Evolutionary conservation across 495 filamentous ascomycete genomes (phyloP).

Genomic region (Penicillium dipodomyicola): DNA sequence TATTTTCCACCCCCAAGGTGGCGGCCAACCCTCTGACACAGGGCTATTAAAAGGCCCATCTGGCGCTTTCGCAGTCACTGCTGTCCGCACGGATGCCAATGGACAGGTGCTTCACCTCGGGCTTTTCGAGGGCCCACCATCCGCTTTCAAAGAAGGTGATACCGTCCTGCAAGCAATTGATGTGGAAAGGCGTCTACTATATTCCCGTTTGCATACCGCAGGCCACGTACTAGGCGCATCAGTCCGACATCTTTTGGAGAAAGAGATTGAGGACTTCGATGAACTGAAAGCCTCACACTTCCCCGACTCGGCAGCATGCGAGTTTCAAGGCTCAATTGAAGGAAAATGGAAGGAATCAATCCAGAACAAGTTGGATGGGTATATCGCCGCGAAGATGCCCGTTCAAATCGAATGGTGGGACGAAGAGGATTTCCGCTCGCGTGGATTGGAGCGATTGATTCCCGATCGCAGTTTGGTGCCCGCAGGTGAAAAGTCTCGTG

Average conservation of each 20-base stretch:
- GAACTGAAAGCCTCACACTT: slow-evolving; percentile 64
- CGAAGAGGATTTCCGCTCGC: slow-evolving; percentile 46
- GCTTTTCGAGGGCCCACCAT: slow-evolving; percentile 33
- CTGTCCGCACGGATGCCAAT: slow-evolving; percentile 42
- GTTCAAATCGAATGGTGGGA: slow-evolving; percentile 62
- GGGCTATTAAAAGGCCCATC: slow-evolving; percentile 46
- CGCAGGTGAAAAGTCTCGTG: slow-evolving; percentile 47
- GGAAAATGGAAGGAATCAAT: slow-evolving; percentile 57
- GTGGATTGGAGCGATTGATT: slow-evolving; percentile 45
- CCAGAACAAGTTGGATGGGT: slow-evolving; percentile 52
- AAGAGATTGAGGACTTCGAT: slow-evolving; percentile 48
- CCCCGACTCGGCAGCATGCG: slow-evolving; percentile 56
- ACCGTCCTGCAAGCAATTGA: slow-evolving; percentile 52
- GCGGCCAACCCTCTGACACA: slow-evolving; percentile 62
- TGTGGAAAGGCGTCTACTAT: slow-evolving; percentile 49
- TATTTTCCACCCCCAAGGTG: slow-evolving; percentile 68
- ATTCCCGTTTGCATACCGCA: slow-evolving; percentile 62
- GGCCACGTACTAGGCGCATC: slow-evolving; percentile 62
- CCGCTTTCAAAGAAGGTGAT: slow-evolving; percentile 36
- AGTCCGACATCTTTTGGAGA: slow-evolving; percentile 51
- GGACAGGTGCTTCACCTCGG: slow-evolving; percentile 60
- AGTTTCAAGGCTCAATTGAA: slow-evolving; percentile 59
- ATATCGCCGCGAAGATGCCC: slow-evolving; percentile 46
- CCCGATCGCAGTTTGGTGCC: slow-evolving; percentile 46
- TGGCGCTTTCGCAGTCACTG: slow-evolving; percentile 42